Base-by-base conservation (phyloP, 2,329 filamentous ascomycete genomes). In the Fusarium burgessii region DNA sequence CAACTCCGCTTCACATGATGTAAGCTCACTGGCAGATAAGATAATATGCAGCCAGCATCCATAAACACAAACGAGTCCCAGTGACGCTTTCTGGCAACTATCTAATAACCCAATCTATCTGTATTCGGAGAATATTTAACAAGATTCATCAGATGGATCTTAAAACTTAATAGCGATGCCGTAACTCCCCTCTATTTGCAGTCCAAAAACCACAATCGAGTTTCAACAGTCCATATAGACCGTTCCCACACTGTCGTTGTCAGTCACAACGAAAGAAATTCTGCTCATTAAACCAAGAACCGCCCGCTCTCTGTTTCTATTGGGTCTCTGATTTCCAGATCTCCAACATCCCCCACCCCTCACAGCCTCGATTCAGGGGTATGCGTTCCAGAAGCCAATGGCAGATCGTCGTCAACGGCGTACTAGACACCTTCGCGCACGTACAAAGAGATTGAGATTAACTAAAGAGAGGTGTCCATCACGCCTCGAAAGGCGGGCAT, bases 291-390 rank as follows among this genome's bases (percentile, higher is more conserved):
- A 62, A 51, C 60, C 45, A 27, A 40, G 50, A 51, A 52, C 40
- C 57, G 33, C 20, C 32, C 25, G 14, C 25, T 33, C 63, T 56
- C 50, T 25, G 46, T 46, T 20, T 47, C 25, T 47, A 68, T 68
- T 68, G 63, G 65, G 68, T 68, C 50, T 63, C 46, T 51, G 25
- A 40, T 63, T 52, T 68, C 58, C 41, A 68, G 64, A 68, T 68
- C 65, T 68, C 50, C 64, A 54, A 52, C 46, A 43, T 52, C 46
- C 62, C 33, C 45, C 27, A 56, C 58, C 64, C 55, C 49, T 51
- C 64, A 67, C 66, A 62, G 61, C 61, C 67, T 56, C 58, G 68
- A 68, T 71, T 71, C 68, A 71, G 68, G 68, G 68, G 68, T 60
- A 51, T 25, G 18, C 51, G 51, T 62, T 63, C 46, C 56, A 55